Conservation (phyloP, 75 land plant species). For the Pinus tabuliformis region DNA sequence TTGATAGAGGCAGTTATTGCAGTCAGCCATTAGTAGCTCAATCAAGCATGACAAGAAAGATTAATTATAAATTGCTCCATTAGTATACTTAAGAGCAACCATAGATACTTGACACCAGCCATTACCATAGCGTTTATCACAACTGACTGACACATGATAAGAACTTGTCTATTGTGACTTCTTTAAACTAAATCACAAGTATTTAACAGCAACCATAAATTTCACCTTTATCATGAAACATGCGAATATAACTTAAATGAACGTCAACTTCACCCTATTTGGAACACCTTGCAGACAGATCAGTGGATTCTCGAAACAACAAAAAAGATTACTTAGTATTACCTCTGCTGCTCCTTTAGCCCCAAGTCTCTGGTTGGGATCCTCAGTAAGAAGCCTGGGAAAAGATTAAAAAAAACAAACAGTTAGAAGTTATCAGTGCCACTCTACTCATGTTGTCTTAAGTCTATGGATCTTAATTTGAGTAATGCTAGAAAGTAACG, state of each 20-base stretch:
- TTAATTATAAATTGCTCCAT: no score
- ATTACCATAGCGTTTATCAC: not conserved
- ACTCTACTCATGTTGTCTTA: not conserved
- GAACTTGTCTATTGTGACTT: not conserved
- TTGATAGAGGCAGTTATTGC: no score
- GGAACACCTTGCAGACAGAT: not conserved
- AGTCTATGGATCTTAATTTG: not conserved
- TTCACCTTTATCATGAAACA: not conserved
- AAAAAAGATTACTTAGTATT: constrained; percentile 6
- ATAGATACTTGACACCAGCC: not conserved
- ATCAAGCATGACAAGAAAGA: no score
- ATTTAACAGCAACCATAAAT: not conserved
- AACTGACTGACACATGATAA: not conserved
- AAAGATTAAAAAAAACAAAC: constrained; percentile 1
- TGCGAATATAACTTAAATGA: not conserved
- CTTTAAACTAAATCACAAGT: not conserved
- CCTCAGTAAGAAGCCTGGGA: constrained; percentile 78
- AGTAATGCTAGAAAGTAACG: no score
- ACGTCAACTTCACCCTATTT: not conserved
- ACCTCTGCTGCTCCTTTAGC: constrained; percentile 98
- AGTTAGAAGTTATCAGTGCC: not conserved
- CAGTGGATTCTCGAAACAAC: not conserved
- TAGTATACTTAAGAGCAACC: no score
- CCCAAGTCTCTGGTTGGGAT: constrained; percentile 93
- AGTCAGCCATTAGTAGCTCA: no score